Percentiles rank a stretch among this genome's conserved stretches.
Evolutionary conservation across 805 yeast genomes (phyloP).

Genomic region (Ascoidea tarda): DNA sequence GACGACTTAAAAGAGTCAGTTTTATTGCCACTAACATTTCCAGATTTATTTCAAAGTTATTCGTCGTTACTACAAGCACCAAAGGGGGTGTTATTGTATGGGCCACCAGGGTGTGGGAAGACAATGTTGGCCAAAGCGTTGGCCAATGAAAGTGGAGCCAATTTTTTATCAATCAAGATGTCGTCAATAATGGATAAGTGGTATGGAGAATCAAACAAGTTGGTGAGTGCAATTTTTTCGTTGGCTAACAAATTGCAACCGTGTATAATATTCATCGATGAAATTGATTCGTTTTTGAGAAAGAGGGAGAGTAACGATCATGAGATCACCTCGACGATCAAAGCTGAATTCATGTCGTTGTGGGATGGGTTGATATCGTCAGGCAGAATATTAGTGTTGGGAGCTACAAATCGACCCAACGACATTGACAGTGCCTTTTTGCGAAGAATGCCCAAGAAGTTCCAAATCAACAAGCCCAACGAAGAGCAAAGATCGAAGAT

Average conservation of each 20-base stretch:
- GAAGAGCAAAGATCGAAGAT: conserved; percentile 56
- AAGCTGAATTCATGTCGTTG: conserved; percentile 93
- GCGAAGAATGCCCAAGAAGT: conserved; percentile 85
- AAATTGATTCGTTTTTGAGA: conserved; percentile 86
- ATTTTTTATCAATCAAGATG: conserved; percentile 82
- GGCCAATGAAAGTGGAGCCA: conserved; percentile 85
- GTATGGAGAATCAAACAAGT: conserved; percentile 94
- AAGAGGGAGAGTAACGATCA: conserved; percentile 78
- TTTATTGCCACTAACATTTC: conserved; percentile 68
- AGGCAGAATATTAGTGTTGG: conserved; percentile 76
- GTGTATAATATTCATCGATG: conserved; percentile 90
- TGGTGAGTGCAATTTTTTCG: conserved; percentile 85
- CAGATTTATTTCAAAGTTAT: conserved; percentile 59
- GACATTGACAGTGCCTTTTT: conserved; percentile 90
- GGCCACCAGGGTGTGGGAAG: conserved; percentile 98
- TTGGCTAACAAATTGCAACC: conserved; percentile 85
- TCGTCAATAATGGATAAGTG: conserved; percentile 93
- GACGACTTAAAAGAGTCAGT: conserved; percentile 84
- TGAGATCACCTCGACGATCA: conserved; percentile 87
- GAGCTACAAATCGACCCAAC: conserved; percentile 86
- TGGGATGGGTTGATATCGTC: conserved; percentile 74
- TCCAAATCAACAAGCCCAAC: conserved; percentile 64
- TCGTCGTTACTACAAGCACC: conserved; percentile 73
- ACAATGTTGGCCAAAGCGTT: conserved; percentile 95
- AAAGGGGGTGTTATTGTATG: conserved; percentile 82